These are phyloP conservation scores for Gloeophyllum trabeum DNA, from an alignment of 768 basidiomycete species.

Conservation along the genomic window DNA sequence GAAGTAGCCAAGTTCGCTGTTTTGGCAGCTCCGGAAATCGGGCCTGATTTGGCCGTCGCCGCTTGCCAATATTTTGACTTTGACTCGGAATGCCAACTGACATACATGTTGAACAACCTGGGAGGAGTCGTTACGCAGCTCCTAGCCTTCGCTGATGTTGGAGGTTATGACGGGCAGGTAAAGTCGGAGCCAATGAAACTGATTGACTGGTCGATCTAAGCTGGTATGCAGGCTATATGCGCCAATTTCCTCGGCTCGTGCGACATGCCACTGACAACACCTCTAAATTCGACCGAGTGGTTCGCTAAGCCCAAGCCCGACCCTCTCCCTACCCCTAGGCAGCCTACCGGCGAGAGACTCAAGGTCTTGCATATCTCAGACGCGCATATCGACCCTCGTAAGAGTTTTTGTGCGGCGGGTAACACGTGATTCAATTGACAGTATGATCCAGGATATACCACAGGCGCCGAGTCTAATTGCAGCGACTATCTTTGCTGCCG, in stretches of 20 bases:
- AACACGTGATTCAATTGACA: too few species aligned
- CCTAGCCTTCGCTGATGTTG: conserved; percentile 56
- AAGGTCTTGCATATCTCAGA: conserved; percentile 72
- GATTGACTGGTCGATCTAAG: too few species aligned
- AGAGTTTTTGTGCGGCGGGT: too few species aligned
- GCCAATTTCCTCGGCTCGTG: conserved; percentile 47
- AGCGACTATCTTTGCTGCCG: conserved; percentile 59
- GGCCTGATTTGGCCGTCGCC: conserved; percentile 41
- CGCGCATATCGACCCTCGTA: conserved; percentile 66
- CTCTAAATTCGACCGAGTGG: conserved; percentile 56
- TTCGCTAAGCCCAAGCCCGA: conserved; percentile 71
- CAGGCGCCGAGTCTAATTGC: conserved; percentile 64
- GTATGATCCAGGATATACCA: conserved; percentile 64
- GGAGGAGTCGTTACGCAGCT: conserved; percentile 65
- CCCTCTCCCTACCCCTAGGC: conserved; percentile 43
- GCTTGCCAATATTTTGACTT: conserved; percentile 54
- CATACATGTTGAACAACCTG: conserved; percentile 32
- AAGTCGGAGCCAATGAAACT: too few species aligned
- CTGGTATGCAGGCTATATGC: conserved; percentile 27
- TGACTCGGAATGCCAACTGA: conserved; percentile 30
- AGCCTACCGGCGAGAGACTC: conserved; percentile 50
- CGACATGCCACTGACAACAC: conserved; percentile 43
- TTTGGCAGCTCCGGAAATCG: conserved; percentile 49
- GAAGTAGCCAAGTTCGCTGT: conserved; percentile 58
- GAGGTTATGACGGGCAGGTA: conserved; percentile 70